Evolutionary conservation across 2,329 filamentous ascomycete species (phyloP), one percentile per base, ranked within the genome.

Genomic region (Onygenales sp.): DNA sequence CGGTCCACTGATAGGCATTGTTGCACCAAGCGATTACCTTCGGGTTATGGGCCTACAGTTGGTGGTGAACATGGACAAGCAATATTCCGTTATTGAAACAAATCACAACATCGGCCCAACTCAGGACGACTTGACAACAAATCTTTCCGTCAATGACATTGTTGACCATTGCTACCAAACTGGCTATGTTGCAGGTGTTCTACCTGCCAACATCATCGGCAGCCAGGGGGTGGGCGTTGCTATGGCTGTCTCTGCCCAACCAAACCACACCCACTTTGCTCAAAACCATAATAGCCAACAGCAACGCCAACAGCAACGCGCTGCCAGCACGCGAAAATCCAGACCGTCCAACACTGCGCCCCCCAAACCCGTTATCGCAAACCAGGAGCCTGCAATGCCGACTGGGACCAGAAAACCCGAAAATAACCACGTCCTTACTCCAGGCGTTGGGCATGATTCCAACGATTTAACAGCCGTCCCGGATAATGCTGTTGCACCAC

Each of bases 1-100:
- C 46, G 73, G 73, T 54, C 71, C 73, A 44, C 64, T 73, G 51
- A 75, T 81, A 63, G 70, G 72, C 27, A 68, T 81, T 52, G 63
- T 76, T 48, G 61, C 69, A 21, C 74, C 76, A 17, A 62, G 65
- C 33, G 58, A 63, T 10, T 81, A 81, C 61, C 70, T 80, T 50
- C 50, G 64, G 7, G 60, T 62, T 41, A 71, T 76, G 60, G 75
- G 77, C 33, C 80, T 78, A 75, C 58, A 66, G 50, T 56, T 78
- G 52, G 56, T 54, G 27, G 59, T 63, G 13, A 64, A 69, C 50
- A 55, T 64, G 7, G 60, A 66, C 32, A 60, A 61, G 21, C 57
- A 63, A 50, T 64, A 61, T 48, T 60, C 58, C 27, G 56, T 63
- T 51, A 39, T 51, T 43, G 57, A 56, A 43, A 54, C 51, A 17